Evolutionary conservation across 148 eudicot species (phyloP).

Genomic region (Selenicereus undatus): DNA sequence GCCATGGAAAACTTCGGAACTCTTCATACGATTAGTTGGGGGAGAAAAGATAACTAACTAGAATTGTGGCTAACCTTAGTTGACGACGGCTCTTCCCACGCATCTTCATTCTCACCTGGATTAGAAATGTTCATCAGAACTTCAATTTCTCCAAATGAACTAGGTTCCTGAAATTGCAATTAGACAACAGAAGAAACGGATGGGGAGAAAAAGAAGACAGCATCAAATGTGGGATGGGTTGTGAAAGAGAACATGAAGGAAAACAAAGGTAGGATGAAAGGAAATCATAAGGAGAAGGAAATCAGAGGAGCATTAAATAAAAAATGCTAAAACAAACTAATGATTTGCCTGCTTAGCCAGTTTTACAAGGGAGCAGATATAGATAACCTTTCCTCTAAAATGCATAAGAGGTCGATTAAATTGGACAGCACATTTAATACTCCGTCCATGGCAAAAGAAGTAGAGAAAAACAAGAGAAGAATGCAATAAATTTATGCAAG

Average conservation of each 20-base stretch:
- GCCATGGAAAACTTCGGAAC: neutral
- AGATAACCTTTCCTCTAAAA: neutral
- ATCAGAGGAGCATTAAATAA: neutral
- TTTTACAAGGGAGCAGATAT: too few relatives aligned
- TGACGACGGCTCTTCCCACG: conserved; percentile 54
- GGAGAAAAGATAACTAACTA: neutral
- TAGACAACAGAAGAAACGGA: neutral
- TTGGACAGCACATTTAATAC: neutral
- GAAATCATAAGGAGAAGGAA: neutral
- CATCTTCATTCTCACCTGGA: conserved; percentile 87
- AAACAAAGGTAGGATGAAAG: neutral
- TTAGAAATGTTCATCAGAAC: conserved; percentile 20
- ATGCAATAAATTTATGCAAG: neutral
- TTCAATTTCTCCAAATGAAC: neutral
- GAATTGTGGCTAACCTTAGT: conserved; percentile 54
- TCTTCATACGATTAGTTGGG: neutral
- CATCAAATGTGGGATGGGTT: neutral
- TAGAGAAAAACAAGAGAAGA: neutral
- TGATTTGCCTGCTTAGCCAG: neutral
- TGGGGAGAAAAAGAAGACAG: too few relatives aligned
- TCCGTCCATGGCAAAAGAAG: neutral
- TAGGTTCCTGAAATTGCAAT: neutral
- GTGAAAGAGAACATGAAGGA: neutral
- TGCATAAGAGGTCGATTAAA: neutral
- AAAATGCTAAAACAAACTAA: neutral